Base-by-base conservation (phyloP, 129 eudicot genomes). In the Silybum marianum region DNA sequence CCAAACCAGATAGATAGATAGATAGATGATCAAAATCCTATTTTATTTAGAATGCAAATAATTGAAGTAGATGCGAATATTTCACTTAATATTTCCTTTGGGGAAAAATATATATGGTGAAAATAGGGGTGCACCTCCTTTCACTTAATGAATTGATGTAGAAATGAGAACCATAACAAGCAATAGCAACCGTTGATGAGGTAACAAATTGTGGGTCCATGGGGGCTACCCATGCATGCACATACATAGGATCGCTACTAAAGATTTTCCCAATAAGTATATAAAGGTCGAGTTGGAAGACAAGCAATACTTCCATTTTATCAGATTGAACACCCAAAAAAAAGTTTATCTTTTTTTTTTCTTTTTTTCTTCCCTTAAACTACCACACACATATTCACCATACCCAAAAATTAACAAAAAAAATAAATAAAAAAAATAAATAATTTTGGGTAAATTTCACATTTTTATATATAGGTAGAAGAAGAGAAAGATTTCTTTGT, bases 241-340 rank as follows among this genome's bases (percentile, higher is more conserved):
- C 83, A 75, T 9, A 75, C 77, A 39, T 54, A 10, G 12, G 62
- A 69, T 75, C 16, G 13, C 21, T 4, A 39, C 67, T 0, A 7
- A 18, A 34, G 46, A 76, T 75, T 81, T 84, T 81, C 82, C 88
- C 88, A 77, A 24, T 81, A 87, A 81, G 88, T 87, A 84, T 87
- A 84, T 71, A 87, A 87, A 67, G 69, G 36, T 34, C 34, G 32
- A 79, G 54, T 72, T 73, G 75, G 71, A 80, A 21, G 78, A 71
- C 79, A 83, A 83, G 74, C 87, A 21, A 83, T 75, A 77, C 76
- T 77, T 76, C 73, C 70, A 75, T 77, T 77, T 83, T 79, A 77
- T 82, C 82, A 78, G 78, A 81, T 81, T 85, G 30, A 85, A 65
- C 83, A 75, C 69, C 77, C 78, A 77, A 32, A 80, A 69, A 69